Evolutionary conservation across 805 yeast genomes (phyloP).

Genomic region (Candida berthetii): DNA sequence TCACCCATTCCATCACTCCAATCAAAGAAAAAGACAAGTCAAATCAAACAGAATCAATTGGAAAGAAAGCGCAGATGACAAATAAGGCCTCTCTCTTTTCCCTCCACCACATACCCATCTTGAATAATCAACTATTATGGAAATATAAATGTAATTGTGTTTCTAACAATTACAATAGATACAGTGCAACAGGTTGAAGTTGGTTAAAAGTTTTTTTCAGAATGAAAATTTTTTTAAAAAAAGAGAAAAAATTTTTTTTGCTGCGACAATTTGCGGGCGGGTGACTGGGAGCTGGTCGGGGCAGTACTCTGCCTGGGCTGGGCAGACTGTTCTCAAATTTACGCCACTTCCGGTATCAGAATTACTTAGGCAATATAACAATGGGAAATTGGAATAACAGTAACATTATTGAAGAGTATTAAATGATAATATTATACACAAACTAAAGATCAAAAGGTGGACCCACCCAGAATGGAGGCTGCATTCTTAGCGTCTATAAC

Average conservation of each 20-base stretch:
- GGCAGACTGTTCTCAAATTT: neutral
- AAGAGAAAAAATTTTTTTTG: neutral
- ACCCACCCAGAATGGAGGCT: conserved; percentile 71
- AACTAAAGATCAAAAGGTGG: conserved; percentile 55
- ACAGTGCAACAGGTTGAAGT: neutral
- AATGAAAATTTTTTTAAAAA: neutral
- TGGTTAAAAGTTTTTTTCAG: neutral
- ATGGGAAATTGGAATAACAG: too few species aligned
- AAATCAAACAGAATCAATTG: neutral
- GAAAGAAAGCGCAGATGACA: too few species aligned
- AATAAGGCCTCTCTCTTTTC: too few species aligned
- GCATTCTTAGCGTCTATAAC: conserved; percentile 78
- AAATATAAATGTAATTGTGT: too few species aligned
- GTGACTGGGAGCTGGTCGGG: neutral
- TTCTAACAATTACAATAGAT: neutral
- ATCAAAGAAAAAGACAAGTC: neutral
- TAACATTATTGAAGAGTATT: too few species aligned
- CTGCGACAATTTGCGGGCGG: neutral
- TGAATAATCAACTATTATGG: conserved; percentile 7
- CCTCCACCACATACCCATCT: conserved; percentile 22
- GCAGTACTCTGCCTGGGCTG: neutral
- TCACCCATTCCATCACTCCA: too few species aligned
- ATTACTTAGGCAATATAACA: too few species aligned
- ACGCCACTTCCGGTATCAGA: neutral
- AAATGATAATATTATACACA: too few species aligned